Evolutionary conservation across 2,329 filamentous ascomycete species (phyloP).

Genomic region (Clarireedia hainanense): DNA sequence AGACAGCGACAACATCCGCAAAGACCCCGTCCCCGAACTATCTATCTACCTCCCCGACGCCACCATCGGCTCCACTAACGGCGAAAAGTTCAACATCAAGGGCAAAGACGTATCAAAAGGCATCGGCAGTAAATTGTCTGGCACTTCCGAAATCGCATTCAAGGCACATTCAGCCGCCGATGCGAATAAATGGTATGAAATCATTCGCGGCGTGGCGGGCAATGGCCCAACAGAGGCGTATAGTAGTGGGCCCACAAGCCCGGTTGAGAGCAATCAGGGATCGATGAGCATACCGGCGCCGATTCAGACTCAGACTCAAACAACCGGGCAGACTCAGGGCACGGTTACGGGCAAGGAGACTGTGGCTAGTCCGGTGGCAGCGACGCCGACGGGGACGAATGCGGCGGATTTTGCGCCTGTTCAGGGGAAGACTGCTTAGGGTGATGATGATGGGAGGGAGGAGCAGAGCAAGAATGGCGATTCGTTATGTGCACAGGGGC

Average conservation of each 20-base stretch:
- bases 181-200: slow-evolving; percentile 76
- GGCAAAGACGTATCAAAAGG: slow-evolving; percentile 85
- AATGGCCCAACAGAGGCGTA: slow-evolving; percentile 11
- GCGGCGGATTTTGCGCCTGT: neutral
- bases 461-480: too few relatives aligned
- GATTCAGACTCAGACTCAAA: slow-evolving; percentile 13
- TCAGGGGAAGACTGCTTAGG: neutral
- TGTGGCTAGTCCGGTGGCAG: slow-evolving; percentile 20
- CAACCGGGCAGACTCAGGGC: slow-evolving; percentile 16
- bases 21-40: slow-evolving; percentile 75
- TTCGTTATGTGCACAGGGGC: too few relatives aligned
- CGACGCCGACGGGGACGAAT: slow-evolving; percentile 8
- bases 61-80: slow-evolving; percentile 60
- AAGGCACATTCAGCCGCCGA: slow-evolving; percentile 77
- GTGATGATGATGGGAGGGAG: neutral
- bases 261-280: slow-evolving; percentile 9
- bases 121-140: slow-evolving; percentile 72
- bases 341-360: slow-evolving; percentile 18
- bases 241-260: slow-evolving; percentile 19
- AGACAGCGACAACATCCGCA: slow-evolving; percentile 65
- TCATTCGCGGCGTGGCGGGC: slow-evolving; percentile 41
- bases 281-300: slow-evolving; percentile 17
- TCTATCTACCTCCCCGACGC: slow-evolving; percentile 92
- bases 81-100: slow-evolving; percentile 87
- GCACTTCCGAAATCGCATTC: slow-evolving; percentile 74